A percentile compares a stretch with the other conserved stretches of the same genome.
phyloP scores from a whole-genome alignment of 75 land plant genomes.

The Ceratopteris richardii region DNA sequence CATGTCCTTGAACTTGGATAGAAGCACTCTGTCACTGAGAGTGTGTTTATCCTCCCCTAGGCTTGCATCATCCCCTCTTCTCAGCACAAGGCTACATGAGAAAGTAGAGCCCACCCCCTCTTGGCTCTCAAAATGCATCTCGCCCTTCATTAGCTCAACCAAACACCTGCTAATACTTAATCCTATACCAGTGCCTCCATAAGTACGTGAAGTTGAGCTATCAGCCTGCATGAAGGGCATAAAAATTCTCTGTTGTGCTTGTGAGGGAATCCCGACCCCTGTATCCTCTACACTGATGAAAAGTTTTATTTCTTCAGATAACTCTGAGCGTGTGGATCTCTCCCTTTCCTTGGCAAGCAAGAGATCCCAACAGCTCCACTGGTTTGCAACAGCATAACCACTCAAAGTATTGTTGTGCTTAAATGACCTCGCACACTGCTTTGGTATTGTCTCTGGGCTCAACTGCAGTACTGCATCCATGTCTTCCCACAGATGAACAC shows the following conservation, averaged over 20 bases:
- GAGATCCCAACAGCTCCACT: conserved; percentile 23
- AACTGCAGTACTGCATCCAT: background rate
- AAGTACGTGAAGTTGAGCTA: conserved; percentile 42
- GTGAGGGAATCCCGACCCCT: conserved; percentile 36
- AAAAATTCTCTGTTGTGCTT: conserved; percentile 34
- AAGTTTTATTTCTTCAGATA: conserved; percentile 12
- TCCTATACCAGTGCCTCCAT: conserved; percentile 44
- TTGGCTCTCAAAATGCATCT: conserved; percentile 30
- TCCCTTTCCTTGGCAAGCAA: background rate
- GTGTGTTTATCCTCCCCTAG: conserved; percentile 5
- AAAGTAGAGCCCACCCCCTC: conserved; percentile 38
- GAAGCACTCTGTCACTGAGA: conserved; percentile 17
- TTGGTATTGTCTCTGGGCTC: background rate
- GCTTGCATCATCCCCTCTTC: conserved; percentile 6
- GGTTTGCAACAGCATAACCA: conserved; percentile 12
- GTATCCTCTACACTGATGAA: conserved; percentile 35
- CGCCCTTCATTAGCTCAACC: conserved; percentile 38
- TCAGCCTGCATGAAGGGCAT: conserved; percentile 42
- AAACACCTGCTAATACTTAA: conserved; percentile 38
- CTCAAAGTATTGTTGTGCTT: conserved; percentile 23
- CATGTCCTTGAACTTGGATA: conserved; percentile 24
- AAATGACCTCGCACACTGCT: conserved; percentile 6
- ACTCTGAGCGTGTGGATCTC: background rate
- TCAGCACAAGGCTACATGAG: conserved; percentile 20
- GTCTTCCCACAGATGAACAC: conserved; percentile 24